Evolutionary conservation across 2,329 filamentous ascomycete species (phyloP).

Genomic region (Emmonsia crescens): DNA sequence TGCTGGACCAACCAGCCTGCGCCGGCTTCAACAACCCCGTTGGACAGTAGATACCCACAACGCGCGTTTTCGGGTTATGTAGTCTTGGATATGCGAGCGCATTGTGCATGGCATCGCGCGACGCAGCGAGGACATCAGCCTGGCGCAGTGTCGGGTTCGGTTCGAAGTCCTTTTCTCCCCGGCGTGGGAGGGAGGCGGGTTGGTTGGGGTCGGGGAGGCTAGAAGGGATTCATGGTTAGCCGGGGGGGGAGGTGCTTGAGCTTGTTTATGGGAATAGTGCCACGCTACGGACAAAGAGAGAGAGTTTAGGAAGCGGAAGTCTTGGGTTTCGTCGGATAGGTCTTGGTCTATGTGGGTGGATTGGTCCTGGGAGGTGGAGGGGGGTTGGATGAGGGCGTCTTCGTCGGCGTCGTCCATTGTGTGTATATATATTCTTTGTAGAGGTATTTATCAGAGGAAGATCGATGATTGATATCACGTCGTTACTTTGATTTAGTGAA

Average conservation of each 20-base stretch:
- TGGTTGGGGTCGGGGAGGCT: conserved; percentile 23
- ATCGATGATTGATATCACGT: too few species aligned
- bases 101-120: conserved; percentile 78
- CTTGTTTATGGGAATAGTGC: not conserved
- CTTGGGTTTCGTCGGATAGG: conserved; percentile 69
- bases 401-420: conserved; percentile 34
- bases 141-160: conserved; percentile 79
- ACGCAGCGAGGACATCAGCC: conserved; percentile 64
- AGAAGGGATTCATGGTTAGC: not conserved
- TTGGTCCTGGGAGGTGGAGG: conserved; percentile 17
- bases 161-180: conserved; percentile 96
- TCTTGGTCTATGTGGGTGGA: conserved; percentile 44
- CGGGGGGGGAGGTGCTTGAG: not conserved
- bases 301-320: conserved; percentile 64
- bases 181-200: conserved; percentile 57
- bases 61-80: conserved; percentile 56
- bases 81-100: conserved; percentile 67
- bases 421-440: not conserved
- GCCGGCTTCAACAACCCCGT: conserved; percentile 35
- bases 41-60: conserved; percentile 64
- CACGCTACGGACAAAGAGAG: conserved; percentile 37
- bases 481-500: not conserved
- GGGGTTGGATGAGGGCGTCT: conserved; percentile 26
- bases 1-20: conserved; percentile 7
- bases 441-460: not conserved